Base-by-base conservation (phyloP, 169 alveolate genomes). In the Plasmodium vivax region DNA sequence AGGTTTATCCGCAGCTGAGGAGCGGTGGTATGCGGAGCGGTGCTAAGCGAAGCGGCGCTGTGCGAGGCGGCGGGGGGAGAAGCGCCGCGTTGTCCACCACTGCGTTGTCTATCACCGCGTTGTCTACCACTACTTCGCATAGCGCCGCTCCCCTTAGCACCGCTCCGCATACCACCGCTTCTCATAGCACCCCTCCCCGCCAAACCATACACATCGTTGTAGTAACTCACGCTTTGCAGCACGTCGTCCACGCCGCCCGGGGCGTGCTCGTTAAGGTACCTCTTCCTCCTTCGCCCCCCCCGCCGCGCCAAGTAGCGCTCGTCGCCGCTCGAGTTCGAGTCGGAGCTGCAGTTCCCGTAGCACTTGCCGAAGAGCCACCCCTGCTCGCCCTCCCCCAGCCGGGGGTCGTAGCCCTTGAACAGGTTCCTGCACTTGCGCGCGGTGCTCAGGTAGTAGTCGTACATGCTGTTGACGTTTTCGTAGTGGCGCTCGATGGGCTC, bases 311-410 rank as follows among this genome's bases (percentile, higher is more conserved):
- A 19, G 83, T 90, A 90, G 38, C 94, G 58, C 38, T 34, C 73
- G 34, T 90, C 94, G 27, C 68, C 45, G 74, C 94, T 90, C 6
- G 84, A 32, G 43, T 90, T 90, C 16, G 94, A 90, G 68, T 90
- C 94, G 16, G 94, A 90, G 36, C 91, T 90, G 41, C 83, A 79
- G 51, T 80, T 90, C 27, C 84, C 94, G 36, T 80, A 90, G 30
- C 84, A 90, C 41, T 90, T 90, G 68, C 47, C 30, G 41, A 80
- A 34, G 5, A 80, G 32, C 4, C 36, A 27, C 45, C 43, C 45
- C 38, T 79, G 30, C 12, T 27, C n/a, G 36, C 51, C 87, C n/a
- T 87, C 77, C 12, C 81, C 92, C 34, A 79, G 14, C 12, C 83
- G 82, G 34, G 73, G 47, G 34, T 90, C 94, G 47, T 90, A 90